Conservation (phyloP, 345 rosid species). For the Heritiera fomes region DNA sequence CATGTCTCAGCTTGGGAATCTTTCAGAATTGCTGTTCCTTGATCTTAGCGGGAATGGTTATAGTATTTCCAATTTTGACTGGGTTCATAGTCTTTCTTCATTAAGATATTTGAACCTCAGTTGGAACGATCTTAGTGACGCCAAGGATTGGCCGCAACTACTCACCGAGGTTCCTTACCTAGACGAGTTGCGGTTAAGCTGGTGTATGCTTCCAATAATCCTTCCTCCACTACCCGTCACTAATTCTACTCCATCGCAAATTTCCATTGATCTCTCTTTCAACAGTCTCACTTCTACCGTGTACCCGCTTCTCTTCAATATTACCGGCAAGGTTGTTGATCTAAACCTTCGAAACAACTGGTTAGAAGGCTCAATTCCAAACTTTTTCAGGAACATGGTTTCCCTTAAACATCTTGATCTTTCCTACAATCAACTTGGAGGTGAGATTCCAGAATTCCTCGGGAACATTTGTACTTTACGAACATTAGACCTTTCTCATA, state of each 20-base stretch:
- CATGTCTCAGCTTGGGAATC: too few relatives aligned
- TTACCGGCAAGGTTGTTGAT: constrained; percentile 6
- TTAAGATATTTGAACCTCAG: not conserved
- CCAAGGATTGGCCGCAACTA: constrained; percentile 3
- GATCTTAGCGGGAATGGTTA: not conserved
- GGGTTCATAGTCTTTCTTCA: constrained; percentile 10
- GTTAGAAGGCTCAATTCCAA: constrained; percentile 4
- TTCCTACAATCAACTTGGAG: not conserved
- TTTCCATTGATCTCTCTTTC: not conserved
- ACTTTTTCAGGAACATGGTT: constrained; percentile 6
- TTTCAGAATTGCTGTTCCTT: too few relatives aligned
- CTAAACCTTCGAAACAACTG: not conserved
- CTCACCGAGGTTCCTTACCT: not conserved
- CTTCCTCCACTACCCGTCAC: not conserved
- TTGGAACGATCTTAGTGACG: not conserved
- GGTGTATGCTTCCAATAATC: not conserved
- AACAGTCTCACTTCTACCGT: constrained; percentile 6
- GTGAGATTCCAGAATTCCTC: constrained; percentile 22
- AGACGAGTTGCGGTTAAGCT: not conserved
- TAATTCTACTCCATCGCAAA: not conserved
- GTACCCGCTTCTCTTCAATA: constrained; percentile 11
- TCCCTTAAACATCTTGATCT: constrained; percentile 23
- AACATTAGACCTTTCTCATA: constrained; percentile 7
- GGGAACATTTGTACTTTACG: constrained; percentile 20
- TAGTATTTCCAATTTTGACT: not conserved